Conservation (phyloP, 768 basidiomycete genomes). For the Macrocybe gigantea region DNA sequence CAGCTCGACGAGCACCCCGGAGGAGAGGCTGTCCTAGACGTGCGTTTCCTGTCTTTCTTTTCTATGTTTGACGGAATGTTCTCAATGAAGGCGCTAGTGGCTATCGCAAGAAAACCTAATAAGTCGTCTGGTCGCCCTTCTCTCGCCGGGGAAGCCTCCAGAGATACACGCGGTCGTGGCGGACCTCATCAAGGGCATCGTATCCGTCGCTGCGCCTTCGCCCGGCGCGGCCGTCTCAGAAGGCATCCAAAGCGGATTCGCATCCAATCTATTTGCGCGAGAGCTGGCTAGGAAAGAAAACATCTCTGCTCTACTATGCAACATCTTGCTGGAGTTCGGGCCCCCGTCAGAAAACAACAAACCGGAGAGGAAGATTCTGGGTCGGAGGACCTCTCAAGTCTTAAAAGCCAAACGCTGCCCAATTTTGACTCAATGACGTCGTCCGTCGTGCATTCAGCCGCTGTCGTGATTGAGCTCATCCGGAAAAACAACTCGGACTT, state of each 20-base stretch:
- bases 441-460: constrained; percentile 80
- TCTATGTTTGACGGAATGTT: constrained; percentile 4
- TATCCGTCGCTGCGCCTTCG: constrained; percentile 88
- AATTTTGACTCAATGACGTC: constrained; percentile 57
- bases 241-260: constrained; percentile 61
- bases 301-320: constrained; percentile 64
- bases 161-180: constrained; percentile 83
- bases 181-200: constrained; percentile 91
- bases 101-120: constrained; percentile 81
- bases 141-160: constrained; percentile 70
- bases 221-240: constrained; percentile 71
- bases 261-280: constrained; percentile 83
- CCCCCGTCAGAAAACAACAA: no score
- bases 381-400: neutral
- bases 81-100: constrained; percentile 52
- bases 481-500: constrained; percentile 98
- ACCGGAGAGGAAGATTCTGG: neutral
- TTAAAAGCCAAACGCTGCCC: constrained; percentile 17
- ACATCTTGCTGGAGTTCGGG: constrained; percentile 66
- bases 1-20: constrained; percentile 83
- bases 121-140: constrained; percentile 69
- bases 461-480: constrained; percentile 89
- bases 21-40: constrained; percentile 81
- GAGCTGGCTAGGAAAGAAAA: constrained; percentile 76
- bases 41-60: constrained; percentile 39